These are phyloP conservation scores for Plasmodium inui DNA, from an alignment of 169 alveolate genomes.

Conservation along the genomic window DNA sequence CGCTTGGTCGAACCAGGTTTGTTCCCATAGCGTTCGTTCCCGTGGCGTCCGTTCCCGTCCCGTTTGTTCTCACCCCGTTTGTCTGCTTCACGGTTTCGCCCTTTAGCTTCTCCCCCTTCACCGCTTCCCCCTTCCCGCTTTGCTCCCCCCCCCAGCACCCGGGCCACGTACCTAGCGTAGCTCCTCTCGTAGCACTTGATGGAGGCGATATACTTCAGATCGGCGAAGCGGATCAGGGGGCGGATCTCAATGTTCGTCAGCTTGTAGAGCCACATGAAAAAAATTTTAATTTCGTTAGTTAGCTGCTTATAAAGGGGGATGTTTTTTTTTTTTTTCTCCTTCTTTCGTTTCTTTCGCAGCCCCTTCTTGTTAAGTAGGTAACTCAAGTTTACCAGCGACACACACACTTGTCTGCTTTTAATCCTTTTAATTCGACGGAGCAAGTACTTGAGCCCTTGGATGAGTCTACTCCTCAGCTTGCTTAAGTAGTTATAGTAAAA, in stretches of 20 bases:
- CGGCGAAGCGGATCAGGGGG: constrained; percentile 54
- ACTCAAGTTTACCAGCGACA: constrained; percentile 3
- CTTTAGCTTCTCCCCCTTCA: neutral
- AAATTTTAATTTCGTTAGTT: constrained; percentile 59
- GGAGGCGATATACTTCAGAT: constrained; percentile 22
- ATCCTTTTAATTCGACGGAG: constrained; percentile 34
- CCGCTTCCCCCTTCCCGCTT: neutral
- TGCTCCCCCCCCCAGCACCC: neutral
- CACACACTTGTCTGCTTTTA: constrained; percentile 14
- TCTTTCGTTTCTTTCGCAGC: constrained; percentile 4
- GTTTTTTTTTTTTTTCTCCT: constrained; percentile 19
- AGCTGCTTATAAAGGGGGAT: constrained; percentile 61
- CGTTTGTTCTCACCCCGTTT: no score
- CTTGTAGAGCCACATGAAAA: constrained; percentile 64
- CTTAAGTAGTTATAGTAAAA: constrained; percentile 54
- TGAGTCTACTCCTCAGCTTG: constrained; percentile 36
- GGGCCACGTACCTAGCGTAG: constrained; percentile 18
- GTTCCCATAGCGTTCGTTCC: no score
- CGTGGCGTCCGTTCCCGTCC: no score
- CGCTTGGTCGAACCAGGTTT: neutral
- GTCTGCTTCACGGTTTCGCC: neutral
- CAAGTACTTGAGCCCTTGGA: constrained; percentile 37
- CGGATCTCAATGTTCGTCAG: constrained; percentile 62
- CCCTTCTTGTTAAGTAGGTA: constrained; percentile 20
- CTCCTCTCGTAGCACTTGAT: constrained; percentile 40